These are phyloP conservation scores for Acrodontium crateriforme DNA, from an alignment of 2,329 filamentous ascomycete species.

Conservation along the genomic window DNA sequence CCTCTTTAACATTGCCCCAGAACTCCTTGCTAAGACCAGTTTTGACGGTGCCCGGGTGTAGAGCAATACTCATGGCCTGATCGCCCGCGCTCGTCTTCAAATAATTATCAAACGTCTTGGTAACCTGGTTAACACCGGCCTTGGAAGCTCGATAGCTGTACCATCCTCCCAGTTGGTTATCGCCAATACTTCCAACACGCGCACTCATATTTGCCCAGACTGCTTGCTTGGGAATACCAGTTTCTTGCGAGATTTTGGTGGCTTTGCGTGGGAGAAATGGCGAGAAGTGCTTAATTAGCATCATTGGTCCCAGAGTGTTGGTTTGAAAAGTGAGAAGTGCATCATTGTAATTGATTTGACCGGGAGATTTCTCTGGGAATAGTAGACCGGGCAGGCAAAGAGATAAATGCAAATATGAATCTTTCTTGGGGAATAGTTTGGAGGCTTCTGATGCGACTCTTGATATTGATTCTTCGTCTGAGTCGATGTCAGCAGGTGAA, in stretches of 20 bases:
- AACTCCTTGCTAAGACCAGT: constrained; percentile 61
- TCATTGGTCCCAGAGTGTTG: constrained; percentile 60
- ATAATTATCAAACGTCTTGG: constrained; percentile 58
- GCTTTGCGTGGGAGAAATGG: constrained; percentile 51
- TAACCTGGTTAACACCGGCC: constrained; percentile 56
- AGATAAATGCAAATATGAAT: constrained; percentile 51
- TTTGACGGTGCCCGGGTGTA: constrained; percentile 72
- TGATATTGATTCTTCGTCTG: constrained; percentile 50
- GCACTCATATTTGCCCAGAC: constrained; percentile 66
- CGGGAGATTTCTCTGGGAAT: constrained; percentile 56
- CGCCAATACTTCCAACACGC: constrained; percentile 58
- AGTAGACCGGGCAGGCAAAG: constrained; percentile 60
- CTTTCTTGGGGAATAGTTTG: constrained; percentile 21
- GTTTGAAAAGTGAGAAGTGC: constrained; percentile 58
- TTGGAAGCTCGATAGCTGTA: constrained; percentile 70
- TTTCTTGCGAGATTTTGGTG: constrained; percentile 21
- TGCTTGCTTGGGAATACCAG: constrained; percentile 35
- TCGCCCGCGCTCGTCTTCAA: constrained; percentile 43
- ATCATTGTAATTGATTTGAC: constrained; percentile 46
- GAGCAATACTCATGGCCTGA: constrained; percentile 51
- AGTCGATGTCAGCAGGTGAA: constrained; percentile 1
- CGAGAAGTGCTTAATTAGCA: constrained; percentile 64
- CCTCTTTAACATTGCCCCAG: constrained; percentile 48
- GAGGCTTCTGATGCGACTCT: constrained; percentile 35
- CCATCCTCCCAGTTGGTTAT: constrained; percentile 66